Percentiles rank a stretch among this genome's conserved stretches.
Conservation (phyloP, 139 green algal species). For the Coelastrella sp. region DNA sequence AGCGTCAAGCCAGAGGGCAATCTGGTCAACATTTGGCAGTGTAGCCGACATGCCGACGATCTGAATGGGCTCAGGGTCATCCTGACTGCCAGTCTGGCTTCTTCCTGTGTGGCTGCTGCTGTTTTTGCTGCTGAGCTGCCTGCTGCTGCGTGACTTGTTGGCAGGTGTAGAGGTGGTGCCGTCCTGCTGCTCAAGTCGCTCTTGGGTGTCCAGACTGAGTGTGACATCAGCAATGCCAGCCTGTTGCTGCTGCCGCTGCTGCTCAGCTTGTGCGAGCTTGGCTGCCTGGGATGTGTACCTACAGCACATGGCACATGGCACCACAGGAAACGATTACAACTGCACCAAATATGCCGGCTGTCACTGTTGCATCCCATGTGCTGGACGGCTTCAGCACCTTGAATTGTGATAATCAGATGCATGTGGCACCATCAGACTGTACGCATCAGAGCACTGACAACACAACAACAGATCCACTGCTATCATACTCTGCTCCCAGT, state of each 20-base stretch:
- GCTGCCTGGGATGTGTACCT: constrained; percentile 39
- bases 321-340: too few species aligned
- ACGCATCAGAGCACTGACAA: too few species aligned
- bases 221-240: not conserved
- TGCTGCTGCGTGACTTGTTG: not conserved
- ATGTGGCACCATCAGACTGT: too few species aligned
- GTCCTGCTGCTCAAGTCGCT: not conserved
- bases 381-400: too few species aligned
- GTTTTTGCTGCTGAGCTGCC: not conserved
- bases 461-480: too few species aligned
- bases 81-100: not conserved
- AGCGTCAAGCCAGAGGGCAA: constrained; percentile 93
- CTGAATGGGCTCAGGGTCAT: not conserved
- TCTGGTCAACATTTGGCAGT: constrained; percentile 1
- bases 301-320: not conserved
- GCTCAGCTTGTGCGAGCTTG: not conserved
- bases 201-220: not conserved
- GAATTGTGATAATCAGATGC: too few species aligned
- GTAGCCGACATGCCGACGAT: not conserved
- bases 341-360: not conserved
- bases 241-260: constrained; percentile 37
- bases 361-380: not conserved
- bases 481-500: too few species aligned
- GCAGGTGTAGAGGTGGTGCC: not conserved
- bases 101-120: not conserved